These are phyloP conservation scores for Grammothele lineata DNA, from an alignment of 768 basidiomycete species.

Conservation along the genomic window DNA sequence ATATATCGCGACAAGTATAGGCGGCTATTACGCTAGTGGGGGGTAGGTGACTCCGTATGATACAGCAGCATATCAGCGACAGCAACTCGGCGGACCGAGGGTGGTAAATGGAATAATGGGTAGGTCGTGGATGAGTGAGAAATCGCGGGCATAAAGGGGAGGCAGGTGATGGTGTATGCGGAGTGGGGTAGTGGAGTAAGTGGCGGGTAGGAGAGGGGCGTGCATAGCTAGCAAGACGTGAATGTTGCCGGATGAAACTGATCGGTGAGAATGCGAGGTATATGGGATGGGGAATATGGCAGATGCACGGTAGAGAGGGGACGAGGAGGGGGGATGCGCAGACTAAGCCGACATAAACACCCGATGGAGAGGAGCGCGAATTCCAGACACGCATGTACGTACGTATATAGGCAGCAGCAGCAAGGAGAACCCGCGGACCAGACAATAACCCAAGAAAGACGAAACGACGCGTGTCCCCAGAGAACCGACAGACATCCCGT, in stretches of 20 bases:
- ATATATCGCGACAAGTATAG: conserved; percentile 13
- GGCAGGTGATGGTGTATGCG: conserved; percentile 1
- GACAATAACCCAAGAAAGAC: conserved; percentile 15
- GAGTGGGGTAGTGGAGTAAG: conserved; percentile 4
- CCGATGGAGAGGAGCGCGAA: too few species aligned
- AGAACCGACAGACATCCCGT: too few species aligned
- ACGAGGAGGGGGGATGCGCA: conserved; percentile 3
- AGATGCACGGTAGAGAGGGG: conserved; percentile 1
- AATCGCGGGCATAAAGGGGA: background rate
- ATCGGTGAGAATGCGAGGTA: conserved; percentile 16
- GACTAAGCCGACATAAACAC: too few species aligned
- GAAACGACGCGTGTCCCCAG: too few species aligned
- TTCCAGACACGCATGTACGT: too few species aligned
- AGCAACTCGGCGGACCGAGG: background rate
- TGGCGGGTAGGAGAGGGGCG: background rate
- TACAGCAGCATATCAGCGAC: conserved; percentile 6
- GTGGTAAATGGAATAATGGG: background rate
- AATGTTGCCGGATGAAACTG: conserved; percentile 13
- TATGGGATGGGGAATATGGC: conserved; percentile 6
- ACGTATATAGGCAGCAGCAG: background rate
- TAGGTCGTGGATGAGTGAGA: too few species aligned
- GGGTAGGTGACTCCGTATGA: conserved; percentile 15
- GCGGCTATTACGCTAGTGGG: conserved; percentile 12
- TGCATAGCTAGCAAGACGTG: conserved; percentile 12
- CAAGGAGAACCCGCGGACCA: conserved; percentile 21